Conservation (phyloP, 306 rosid species). For the Psophocarpus tetragonolobus region DNA sequence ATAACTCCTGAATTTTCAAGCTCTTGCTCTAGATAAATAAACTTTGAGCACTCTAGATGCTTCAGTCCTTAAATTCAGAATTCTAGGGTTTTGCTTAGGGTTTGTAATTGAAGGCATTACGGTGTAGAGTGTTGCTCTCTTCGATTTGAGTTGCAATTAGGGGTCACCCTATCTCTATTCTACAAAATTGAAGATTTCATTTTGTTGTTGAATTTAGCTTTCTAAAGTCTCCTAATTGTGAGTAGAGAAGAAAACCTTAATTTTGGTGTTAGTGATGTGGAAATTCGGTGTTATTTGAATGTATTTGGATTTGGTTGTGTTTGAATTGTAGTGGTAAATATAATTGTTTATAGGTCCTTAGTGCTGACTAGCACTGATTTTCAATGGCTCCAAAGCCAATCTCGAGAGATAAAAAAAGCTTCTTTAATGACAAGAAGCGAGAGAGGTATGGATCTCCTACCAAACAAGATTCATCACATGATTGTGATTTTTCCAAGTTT, state of each 20-base stretch:
- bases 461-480: background rate
- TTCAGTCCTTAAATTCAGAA: background rate
- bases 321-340: background rate
- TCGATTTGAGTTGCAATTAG: background rate
- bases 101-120: too few relatives aligned
- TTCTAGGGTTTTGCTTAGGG: background rate
- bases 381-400: background rate
- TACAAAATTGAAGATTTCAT: background rate
- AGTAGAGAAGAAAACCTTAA: background rate
- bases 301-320: background rate
- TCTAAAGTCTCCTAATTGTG: background rate
- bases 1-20: background rate
- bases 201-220: background rate
- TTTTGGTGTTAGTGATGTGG: background rate
- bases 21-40: background rate
- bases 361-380: background rate
- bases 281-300: background rate
- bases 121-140: background rate
- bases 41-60: background rate
- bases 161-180: background rate
- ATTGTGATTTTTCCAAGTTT: too few relatives aligned
- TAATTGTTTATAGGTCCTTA: background rate
- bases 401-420: background rate
- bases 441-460: background rate
- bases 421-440: background rate